Base-by-base conservation (phyloP, 768 basidiomycete genomes). In the Floccularia luteovirens region DNA sequence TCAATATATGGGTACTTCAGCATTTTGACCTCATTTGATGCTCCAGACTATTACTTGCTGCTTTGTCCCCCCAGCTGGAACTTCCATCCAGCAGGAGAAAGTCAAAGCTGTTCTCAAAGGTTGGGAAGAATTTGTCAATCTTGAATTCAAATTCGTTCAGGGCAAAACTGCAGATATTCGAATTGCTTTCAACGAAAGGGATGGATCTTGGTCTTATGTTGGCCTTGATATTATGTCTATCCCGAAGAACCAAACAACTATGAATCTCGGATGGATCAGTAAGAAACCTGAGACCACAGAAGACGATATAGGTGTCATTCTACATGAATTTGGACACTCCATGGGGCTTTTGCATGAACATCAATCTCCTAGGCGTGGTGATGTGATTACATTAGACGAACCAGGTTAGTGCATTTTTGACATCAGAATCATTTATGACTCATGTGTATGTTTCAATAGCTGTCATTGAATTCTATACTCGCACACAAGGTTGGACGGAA, bases 321-420 rank as follows among this genome's bases (percentile, higher is more conserved):
- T 50, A 14, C 46, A 50, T 21, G 46, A 50, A 25, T 50, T 50
- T 41, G 48, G 48, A 1, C 48, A 50, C 35, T 22, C 41, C 2
- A 22, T 50, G 13, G 48, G 48, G 14, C 36, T 39, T 31, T 19
- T 47, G 23, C 46, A 50, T 27, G 48, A 50, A 36, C 43, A 46
- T 19, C 45, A 49, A 43, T 43, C 39, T 21, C 39, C 40, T 22
- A 14, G 19, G 27, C 24, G 40, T 13, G 32, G 31, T 1, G 41
- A 43, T 8, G 38, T 22, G 28, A 23, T 50, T 17, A 45, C 43
- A 2, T 39, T 47, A 39, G 37, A 44, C 19, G 34, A 43, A 36
- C n/a, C n/a, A 8, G 8, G 33, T 38, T n/a, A 46, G 45, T 47
- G 19, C 7, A 11, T 42, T 30, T 14, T n/a, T n/a, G n/a, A n/a